Conservation (phyloP, 306 rosid genomes). For the Dryas drummondii region DNA sequence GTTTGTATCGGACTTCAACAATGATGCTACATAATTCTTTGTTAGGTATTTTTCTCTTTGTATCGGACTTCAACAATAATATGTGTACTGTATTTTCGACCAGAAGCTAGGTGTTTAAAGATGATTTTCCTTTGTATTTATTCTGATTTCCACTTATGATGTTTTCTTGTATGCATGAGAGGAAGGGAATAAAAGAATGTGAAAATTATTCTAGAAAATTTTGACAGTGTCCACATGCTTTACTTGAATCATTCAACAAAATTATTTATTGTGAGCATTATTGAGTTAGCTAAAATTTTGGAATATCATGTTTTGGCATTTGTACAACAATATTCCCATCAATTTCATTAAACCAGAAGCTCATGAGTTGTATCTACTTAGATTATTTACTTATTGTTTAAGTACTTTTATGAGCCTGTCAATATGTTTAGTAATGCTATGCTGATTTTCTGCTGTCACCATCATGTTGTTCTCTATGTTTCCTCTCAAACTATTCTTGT, state of each 20-base stretch:
- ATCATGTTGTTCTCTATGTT: slow-evolving; percentile 21
- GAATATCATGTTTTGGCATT: not conserved
- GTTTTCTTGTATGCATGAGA: not conserved
- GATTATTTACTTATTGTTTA: slow-evolving; percentile 8
- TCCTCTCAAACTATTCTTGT: slow-evolving; percentile 5
- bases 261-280: not conserved
- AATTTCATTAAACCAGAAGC: not conserved
- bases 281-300: not conserved
- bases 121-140: not conserved
- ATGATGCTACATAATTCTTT: not conserved
- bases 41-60: not conserved
- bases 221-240: not conserved
- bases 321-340: not conserved
- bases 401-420: slow-evolving; percentile 18
- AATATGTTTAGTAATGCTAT: slow-evolving; percentile 19
- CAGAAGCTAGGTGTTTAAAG: not conserved
- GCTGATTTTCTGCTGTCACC: slow-evolving; percentile 23
- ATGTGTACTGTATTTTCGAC: not conserved
- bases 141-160: not conserved
- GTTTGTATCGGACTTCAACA: slow-evolving; percentile 3
- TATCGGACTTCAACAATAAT: not conserved
- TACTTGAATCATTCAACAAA: not conserved
- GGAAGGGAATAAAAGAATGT: not conserved
- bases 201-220: not conserved
- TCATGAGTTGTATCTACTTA: not conserved